Evolutionary conservation across 164 flowering plant genomes (phyloP), one percentile per base, ranked within the genome.

Genomic region (Nymphaea colorata): DNA sequence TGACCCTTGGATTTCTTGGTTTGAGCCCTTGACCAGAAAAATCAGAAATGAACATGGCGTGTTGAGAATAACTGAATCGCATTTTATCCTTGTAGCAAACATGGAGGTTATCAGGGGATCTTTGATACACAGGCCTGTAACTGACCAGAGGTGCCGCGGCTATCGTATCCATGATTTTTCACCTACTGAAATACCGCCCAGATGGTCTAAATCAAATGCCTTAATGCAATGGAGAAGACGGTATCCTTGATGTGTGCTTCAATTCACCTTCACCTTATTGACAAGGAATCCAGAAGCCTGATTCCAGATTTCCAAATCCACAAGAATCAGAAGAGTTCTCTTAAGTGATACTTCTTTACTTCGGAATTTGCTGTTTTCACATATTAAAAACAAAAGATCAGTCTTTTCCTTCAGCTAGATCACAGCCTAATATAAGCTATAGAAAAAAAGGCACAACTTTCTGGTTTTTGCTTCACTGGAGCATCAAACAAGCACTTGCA

Each of bases 91-190:
- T 79, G 65, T 36, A n/a, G 2, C 72, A 73, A 0, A 73, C 77
- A 70, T 75, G 36, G 36, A 25, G 82, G 70, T 67, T 77, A 60
- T 45, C 67, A 70, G 62, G 17, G 75, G 74, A 71, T n/a, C 75
- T 71, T 60, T 66, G 72, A 75, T 44, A 68, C 41, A 81, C 10
- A 3, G 88, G 89, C 5, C 83, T 67, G 43, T 80, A 80, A 51
- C 87, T 87, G 6, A 91, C 72, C 70, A 86, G 74, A 65, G 96
- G 85, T 10, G 89, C 77, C 2, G 93, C 69, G 2, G 89, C 85
- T 69, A 91, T 79, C 15, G 91, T 80, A 47, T 91, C 89, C 73
- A 82, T 84, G 93, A 89, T 89, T 64, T 72, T 75, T 8, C 6
- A 18, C 53, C 60, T 60, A 75, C 41, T 36, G 41, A 10, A 43